Percentiles rank a stretch among this genome's conserved stretches.
phyloP scores from a whole-genome alignment of 148 eudicot genomes.

The Fallopia convolvulus region DNA sequence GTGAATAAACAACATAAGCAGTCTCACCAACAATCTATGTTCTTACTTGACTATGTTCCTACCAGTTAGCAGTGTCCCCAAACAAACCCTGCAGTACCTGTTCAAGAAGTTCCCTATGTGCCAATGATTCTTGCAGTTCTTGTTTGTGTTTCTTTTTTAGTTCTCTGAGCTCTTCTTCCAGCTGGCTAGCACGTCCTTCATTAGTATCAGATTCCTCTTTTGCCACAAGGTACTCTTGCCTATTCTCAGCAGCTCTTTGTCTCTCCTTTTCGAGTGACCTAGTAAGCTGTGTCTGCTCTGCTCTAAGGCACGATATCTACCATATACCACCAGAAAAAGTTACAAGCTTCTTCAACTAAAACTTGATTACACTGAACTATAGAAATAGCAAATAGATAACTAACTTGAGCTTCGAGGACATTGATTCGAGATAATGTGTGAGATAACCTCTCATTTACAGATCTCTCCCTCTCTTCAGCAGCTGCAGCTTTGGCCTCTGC shows the following conservation, averaged over 20 bases:
- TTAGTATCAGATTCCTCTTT: slow-evolving; percentile 89
- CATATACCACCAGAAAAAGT: slow-evolving; percentile 24
- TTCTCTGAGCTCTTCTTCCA: slow-evolving; percentile 75
- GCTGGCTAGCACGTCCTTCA: slow-evolving; percentile 73
- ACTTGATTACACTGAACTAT: slow-evolving; percentile 6
- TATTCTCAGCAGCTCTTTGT: slow-evolving; percentile 86
- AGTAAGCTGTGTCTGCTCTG: slow-evolving; percentile 86
- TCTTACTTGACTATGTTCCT: no score
- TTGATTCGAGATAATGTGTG: slow-evolving; percentile 89
- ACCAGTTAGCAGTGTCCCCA: not conserved
- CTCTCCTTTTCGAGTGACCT: slow-evolving; percentile 94
- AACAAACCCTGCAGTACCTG: slow-evolving; percentile 40
- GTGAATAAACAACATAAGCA: not conserved
- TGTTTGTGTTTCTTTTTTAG: slow-evolving; percentile 79
- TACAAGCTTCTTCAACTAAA: not conserved
- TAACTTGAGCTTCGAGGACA: slow-evolving; percentile 98
- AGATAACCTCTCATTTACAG: slow-evolving; percentile 78
- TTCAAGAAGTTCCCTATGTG: slow-evolving; percentile 71
- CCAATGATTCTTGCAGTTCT: slow-evolving; percentile 72
- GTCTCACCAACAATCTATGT: not conserved
- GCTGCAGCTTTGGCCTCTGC: slow-evolving; percentile 88
- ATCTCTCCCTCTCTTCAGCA: slow-evolving; percentile 91
- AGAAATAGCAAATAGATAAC: slow-evolving; percentile 12
- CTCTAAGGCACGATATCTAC: slow-evolving; percentile 90
- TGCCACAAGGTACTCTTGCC: slow-evolving; percentile 88